phyloP scores from a whole-genome alignment of 306 rosid species.

The Arachis hypogaea region DNA sequence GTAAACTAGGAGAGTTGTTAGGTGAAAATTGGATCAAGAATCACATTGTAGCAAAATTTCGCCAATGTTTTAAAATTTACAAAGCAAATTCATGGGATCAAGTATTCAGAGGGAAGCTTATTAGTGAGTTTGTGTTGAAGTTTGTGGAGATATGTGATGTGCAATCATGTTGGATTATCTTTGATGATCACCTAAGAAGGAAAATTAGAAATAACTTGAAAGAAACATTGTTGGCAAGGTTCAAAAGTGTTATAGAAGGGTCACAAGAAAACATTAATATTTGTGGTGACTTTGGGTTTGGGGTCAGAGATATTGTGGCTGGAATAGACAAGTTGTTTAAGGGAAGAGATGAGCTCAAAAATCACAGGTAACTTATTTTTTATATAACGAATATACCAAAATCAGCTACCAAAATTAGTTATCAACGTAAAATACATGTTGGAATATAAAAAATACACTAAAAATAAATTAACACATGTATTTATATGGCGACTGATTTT shows the following conservation, averaged over 20 bases:
- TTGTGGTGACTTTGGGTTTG: neutral
- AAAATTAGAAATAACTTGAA: neutral
- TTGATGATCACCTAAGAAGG: neutral
- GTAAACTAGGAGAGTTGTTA: neutral
- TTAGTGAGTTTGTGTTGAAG: neutral
- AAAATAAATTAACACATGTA: too few species aligned
- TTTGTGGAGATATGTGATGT: neutral
- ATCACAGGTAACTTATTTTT: neutral
- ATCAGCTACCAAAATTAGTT: too few species aligned
- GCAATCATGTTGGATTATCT: constrained; percentile 12
- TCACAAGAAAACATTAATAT: neutral
- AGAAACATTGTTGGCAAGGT: neutral
- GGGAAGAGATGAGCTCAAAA: neutral
- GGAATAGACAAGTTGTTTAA: neutral
- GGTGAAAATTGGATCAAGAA: constrained; percentile 3
- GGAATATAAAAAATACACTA: too few species aligned
- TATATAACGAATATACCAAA: neutral
- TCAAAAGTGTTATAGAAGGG: neutral
- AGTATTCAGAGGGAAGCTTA: neutral
- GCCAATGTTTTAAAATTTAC: neutral
- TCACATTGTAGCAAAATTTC: neutral
- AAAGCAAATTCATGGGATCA: neutral
- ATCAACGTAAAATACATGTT: too few species aligned
- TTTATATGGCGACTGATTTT: too few species aligned
- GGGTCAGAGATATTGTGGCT: constrained; percentile 1